phyloP scores from a whole-genome alignment of 148 eudicot species.

The Fallopia convolvulus region DNA sequence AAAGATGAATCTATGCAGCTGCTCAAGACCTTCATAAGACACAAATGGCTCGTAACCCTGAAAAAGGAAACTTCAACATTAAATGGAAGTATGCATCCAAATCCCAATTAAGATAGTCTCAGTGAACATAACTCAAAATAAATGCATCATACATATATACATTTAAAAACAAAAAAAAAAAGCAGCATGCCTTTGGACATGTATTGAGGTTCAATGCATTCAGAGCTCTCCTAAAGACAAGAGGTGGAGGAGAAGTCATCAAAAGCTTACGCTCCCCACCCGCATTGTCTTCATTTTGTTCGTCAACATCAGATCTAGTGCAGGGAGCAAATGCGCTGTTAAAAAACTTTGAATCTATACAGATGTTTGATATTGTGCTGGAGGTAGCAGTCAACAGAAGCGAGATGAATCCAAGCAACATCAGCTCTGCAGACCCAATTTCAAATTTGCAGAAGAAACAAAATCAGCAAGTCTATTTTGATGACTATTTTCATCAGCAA shows the following conservation, averaged over 20 bases:
- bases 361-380: constrained; percentile 72
- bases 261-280: constrained; percentile 55
- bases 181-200: constrained; percentile 61
- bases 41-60: constrained; percentile 91
- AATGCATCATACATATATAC: not conserved
- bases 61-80: not conserved
- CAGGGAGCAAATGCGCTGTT: constrained; percentile 78
- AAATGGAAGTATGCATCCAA: not conserved
- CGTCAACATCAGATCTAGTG: constrained; percentile 40
- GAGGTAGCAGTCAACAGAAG: constrained; percentile 91
- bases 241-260: constrained; percentile 28
- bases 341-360: constrained; percentile 83
- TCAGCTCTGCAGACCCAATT: constrained; percentile 58
- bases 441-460: not conserved
- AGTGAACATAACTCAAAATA: not conserved
- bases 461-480: not conserved
- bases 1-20: constrained; percentile 96
- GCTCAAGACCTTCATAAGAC: constrained; percentile 97
- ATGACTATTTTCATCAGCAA: too few species aligned
- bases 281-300: constrained; percentile 27
- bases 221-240: constrained; percentile 44
- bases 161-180: not conserved
- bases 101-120: not conserved
- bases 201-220: constrained; percentile 48
- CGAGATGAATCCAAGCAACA: constrained; percentile 96